phyloP scores from a whole-genome alignment of 2,329 filamentous ascomycete species.

The Talaromyces sp. region DNA sequence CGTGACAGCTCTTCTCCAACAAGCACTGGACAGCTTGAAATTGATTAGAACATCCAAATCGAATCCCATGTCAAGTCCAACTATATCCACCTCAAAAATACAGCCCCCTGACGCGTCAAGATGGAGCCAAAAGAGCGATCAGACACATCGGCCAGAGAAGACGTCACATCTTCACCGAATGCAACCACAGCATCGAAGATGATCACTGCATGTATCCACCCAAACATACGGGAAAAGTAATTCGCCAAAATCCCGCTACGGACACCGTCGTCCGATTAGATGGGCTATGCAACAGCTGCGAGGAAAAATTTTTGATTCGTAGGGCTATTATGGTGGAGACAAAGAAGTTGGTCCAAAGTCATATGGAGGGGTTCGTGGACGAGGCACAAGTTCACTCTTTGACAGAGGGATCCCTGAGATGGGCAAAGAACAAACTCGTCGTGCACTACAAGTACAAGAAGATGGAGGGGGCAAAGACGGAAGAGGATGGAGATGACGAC shows the following conservation, averaged over 20 bases:
- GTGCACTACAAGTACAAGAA: not conserved
- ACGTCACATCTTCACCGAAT: conserved; percentile 4
- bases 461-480: not conserved
- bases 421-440: not conserved
- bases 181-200: conserved; percentile 11
- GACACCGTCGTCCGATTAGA: not conserved
- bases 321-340: not conserved
- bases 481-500: not conserved
- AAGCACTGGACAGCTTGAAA: not conserved
- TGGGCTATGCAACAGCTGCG: conserved; percentile 9
- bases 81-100: not conserved
- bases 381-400: not conserved
- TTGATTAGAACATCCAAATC: not conserved
- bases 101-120: not conserved
- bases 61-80: not conserved
- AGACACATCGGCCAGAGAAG: not conserved
- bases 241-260: not conserved
- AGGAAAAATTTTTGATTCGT: not conserved
- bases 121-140: not conserved
- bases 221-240: not conserved
- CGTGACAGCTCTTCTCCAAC: too few species aligned
- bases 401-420: not conserved
- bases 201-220: conserved; percentile 14
- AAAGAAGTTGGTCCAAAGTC: not conserved
- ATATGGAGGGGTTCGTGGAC: not conserved